Evolutionary conservation across 2,329 filamentous ascomycete species (phyloP).

Genomic region (Colletotrichum gloeosporioides): DNA sequence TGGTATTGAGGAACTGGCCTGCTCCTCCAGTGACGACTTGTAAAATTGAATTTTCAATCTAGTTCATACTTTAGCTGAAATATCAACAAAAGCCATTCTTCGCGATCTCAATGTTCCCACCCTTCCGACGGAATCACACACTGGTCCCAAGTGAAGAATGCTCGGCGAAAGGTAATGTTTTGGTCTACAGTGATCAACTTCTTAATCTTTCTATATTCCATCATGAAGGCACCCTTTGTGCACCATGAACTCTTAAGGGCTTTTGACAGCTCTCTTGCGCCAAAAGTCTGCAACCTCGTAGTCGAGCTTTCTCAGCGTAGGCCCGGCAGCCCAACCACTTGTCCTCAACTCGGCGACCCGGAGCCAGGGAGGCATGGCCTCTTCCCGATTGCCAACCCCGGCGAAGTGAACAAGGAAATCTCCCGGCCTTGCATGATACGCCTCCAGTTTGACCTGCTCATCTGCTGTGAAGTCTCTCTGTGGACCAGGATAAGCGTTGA

Average conservation of each 20-base stretch:
- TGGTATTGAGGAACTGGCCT: background rate
- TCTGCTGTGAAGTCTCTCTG: background rate
- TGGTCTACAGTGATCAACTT: background rate
- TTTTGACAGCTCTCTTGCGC: background rate
- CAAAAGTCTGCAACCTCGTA: background rate
- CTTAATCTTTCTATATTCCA: background rate
- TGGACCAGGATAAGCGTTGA: constrained; percentile 22
- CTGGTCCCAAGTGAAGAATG: background rate
- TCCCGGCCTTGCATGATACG: background rate
- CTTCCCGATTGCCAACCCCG: background rate
- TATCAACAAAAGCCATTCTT: background rate
- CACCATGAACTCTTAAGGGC: background rate
- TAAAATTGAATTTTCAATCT: background rate
- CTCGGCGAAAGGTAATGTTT: background rate
- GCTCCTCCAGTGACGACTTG: background rate
- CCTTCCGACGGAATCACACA: background rate
- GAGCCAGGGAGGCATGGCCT: background rate
- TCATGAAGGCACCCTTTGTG: background rate
- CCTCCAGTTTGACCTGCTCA: background rate
- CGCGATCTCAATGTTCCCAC: background rate
- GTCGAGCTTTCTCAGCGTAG: background rate
- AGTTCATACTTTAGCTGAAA: background rate
- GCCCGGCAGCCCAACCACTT: background rate
- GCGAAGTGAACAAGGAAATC: background rate
- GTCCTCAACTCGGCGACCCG: background rate